Base-by-base conservation (phyloP, 805 yeast species). In the Cyberlindnera misumaiensis region DNA sequence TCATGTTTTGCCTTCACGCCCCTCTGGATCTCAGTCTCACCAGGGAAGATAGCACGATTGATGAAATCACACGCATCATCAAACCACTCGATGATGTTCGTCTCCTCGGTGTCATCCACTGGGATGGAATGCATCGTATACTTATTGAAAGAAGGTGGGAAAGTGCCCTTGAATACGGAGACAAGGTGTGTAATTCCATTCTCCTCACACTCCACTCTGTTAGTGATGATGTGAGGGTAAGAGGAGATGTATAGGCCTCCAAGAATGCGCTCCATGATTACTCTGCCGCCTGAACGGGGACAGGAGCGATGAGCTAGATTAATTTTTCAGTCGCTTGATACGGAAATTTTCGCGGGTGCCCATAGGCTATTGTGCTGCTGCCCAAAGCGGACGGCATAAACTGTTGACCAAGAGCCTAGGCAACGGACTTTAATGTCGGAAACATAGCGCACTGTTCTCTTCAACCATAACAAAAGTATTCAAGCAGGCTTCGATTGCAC, bases 211-310 rank as follows among this genome's bases (percentile, higher is more conserved):
- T 85, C 59, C 31, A 82, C 77, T 11, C 67, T 59, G 30, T 63
- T 70, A 3, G 75, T 69, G 12, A 71, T 62, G 16, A 88, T 62
- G 0, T 95, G 83, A 36, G 73, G 75, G 15, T 81, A 64, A 1
- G 93, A 76, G 4, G 96, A 88, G 12, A 90, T 59, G 60, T 78
- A 84, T 2, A 90, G 70, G 8, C 80, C 80, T 18, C 94, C 95
- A n/a, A 85, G 59, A n/a, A 88, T 71, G 51, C 94, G 67, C 39
- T 74, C 68, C 48, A 47, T 47, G 14, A 22, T 11, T 20, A 8
- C 24, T 20, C 8, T 5, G 24, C 8, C 24, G 5, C 8, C 24
- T 20, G 24, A 5, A 20, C 5, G 24, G 8, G 24, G 24, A 20
- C 5, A 8, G 8, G 8, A 8, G 24, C 24, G 24, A 20, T 20